A percentile compares a stretch with the other conserved stretches of the same genome.
These are phyloP conservation scores for Ilex aquifolium DNA, from an alignment of 257 asterid species.

Conservation along the genomic window DNA sequence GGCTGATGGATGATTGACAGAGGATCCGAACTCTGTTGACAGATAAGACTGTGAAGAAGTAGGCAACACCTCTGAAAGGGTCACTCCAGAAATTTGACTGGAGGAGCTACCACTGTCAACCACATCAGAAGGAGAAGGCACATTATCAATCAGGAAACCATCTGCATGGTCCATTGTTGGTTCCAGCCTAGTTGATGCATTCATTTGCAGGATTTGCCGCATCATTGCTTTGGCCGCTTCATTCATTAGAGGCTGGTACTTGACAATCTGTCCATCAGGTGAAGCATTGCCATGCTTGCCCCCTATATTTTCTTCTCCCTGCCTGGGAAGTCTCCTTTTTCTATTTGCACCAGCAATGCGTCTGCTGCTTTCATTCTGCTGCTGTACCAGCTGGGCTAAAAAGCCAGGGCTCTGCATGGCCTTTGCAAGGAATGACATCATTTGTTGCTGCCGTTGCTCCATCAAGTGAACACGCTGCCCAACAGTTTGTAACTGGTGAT, in stretches of 20 bases:
- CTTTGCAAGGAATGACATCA: constrained; percentile 87
- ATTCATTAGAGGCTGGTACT: constrained; percentile 67
- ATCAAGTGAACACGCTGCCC: constrained; percentile 67
- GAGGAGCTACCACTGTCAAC: constrained; percentile 40
- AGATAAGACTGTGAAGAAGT: constrained; percentile 1
- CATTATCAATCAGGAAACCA: constrained; percentile 48
- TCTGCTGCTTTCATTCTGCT: constrained; percentile 43
- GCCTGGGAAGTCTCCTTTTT: constrained; percentile 69
- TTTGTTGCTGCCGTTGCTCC: constrained; percentile 78
- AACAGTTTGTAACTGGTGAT: constrained; percentile 58
- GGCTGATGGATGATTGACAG: constrained; percentile 9
- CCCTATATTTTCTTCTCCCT: constrained; percentile 43
- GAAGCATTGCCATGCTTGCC: constrained; percentile 26
- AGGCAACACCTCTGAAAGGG: constrained; percentile 54
- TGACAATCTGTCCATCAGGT: constrained; percentile 56
- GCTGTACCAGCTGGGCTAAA: constrained; percentile 65
- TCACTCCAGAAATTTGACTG: constrained; percentile 41
- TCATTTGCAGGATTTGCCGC: constrained; percentile 49
- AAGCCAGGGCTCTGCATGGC: constrained; percentile 81
- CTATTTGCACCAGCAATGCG: constrained; percentile 54
- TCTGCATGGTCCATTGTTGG: constrained; percentile 29
- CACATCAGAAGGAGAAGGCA: constrained; percentile 24
- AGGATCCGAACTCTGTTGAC: constrained; percentile 4
- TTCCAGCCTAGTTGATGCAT: constrained; percentile 43
- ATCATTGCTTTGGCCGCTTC: constrained; percentile 73